These are phyloP conservation scores for Sphenostylis stenocarpa DNA, from an alignment of 306 rosid genomes.

Conservation along the genomic window DNA sequence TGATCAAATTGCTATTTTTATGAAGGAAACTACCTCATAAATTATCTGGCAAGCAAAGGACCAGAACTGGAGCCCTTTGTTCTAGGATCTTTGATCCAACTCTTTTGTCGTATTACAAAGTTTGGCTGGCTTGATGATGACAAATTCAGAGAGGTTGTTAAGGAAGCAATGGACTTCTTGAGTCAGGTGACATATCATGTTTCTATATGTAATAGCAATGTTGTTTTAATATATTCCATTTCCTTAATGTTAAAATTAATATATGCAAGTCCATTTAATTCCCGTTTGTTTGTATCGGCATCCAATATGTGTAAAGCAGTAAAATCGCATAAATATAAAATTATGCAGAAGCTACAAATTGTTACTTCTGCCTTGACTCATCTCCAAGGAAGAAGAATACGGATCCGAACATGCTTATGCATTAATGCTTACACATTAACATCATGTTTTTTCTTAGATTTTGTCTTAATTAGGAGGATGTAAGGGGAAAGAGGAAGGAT, in stretches of 20 bases:
- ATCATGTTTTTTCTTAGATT: not conserved
- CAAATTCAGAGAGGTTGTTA: conserved; percentile 45
- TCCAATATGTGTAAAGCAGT: not conserved
- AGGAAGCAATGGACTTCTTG: conserved; percentile 47
- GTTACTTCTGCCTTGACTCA: not conserved
- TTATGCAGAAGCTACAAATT: not conserved
- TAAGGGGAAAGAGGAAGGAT: too few relatives aligned
- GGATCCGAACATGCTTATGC: not conserved
- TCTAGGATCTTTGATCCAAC: conserved; percentile 50
- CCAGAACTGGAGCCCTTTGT: conserved; percentile 54
- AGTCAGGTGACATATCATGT: conserved; percentile 43
- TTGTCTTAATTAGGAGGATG: too few relatives aligned
- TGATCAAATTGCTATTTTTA: conserved; percentile 41
- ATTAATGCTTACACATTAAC: not conserved
- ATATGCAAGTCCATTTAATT: not conserved
- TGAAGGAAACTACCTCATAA: conserved; percentile 58
- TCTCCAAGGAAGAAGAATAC: not conserved
- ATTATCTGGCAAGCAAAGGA: conserved; percentile 57
- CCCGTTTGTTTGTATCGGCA: not conserved
- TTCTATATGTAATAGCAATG: conserved; percentile 18
- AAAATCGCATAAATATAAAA: not conserved
- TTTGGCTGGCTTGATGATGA: conserved; percentile 61
- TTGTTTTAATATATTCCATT: conserved; percentile 9
- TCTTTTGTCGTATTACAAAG: conserved; percentile 50
- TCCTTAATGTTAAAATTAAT: not conserved